Percentiles rank a stretch among this genome's conserved stretches.
Conservation (phyloP, 805 yeast species). For the Candida coleopterorum region DNA sequence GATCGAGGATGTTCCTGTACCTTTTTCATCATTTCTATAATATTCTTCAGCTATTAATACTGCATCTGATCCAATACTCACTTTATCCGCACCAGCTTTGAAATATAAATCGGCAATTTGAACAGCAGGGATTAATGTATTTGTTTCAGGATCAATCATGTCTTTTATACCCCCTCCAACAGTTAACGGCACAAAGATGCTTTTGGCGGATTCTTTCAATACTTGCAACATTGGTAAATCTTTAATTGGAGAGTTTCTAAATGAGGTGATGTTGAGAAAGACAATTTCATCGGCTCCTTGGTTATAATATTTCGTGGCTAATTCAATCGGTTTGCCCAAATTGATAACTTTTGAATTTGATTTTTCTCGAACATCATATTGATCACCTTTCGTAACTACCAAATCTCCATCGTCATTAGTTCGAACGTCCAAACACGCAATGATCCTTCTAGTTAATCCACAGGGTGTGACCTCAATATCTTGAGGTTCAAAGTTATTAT, state of each 20-base stretch:
- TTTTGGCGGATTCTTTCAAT: slow-evolving; percentile 72
- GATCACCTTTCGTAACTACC: slow-evolving; percentile 98
- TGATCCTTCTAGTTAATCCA: slow-evolving; percentile 85
- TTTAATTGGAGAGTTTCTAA: slow-evolving; percentile 85
- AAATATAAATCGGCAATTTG: slow-evolving; percentile 90
- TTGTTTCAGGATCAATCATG: slow-evolving; percentile 74
- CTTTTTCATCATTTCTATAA: slow-evolving; percentile 51
- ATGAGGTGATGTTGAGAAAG: slow-evolving; percentile 90
- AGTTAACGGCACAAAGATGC: slow-evolving; percentile 93
- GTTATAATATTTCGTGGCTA: slow-evolving; percentile 82
- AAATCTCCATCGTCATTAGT: slow-evolving; percentile 91
- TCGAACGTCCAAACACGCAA: slow-evolving; percentile 97
- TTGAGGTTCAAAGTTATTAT: slow-evolving; percentile 17
- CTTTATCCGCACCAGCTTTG: slow-evolving; percentile 97
- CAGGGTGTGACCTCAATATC: slow-evolving; percentile 33
- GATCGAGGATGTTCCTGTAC: slow-evolving; percentile 79
- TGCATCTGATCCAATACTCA: slow-evolving; percentile 97
- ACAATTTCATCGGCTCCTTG: slow-evolving; percentile 99
- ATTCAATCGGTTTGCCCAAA: slow-evolving; percentile 92
- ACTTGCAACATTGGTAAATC: slow-evolving; percentile 97
- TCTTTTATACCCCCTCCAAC: slow-evolving; percentile 98
- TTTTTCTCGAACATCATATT: slow-evolving; percentile 87
- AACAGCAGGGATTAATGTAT: slow-evolving; percentile 73
- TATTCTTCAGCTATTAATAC: slow-evolving; percentile 84
- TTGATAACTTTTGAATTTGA: slow-evolving; percentile 56